These are phyloP conservation scores for Limnanthes douglasii DNA, from an alignment of 345 rosid species.

Conservation along the genomic window DNA sequence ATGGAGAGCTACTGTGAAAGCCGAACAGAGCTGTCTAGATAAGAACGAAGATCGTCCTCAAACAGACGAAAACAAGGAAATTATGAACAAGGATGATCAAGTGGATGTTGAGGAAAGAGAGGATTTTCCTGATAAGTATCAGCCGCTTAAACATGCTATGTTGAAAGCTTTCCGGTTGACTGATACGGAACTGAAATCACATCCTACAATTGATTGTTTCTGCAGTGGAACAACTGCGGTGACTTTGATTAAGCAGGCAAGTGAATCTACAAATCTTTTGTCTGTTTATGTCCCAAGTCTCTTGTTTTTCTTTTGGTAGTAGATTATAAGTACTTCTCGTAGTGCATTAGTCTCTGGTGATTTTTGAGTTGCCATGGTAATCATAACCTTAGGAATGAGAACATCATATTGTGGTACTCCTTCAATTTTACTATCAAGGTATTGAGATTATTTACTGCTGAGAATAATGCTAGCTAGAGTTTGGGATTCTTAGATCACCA, in stretches of 20 bases:
- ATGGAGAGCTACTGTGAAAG: conserved; percentile 26
- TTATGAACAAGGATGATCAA: conserved; percentile 49
- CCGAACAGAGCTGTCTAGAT: conserved; percentile 16
- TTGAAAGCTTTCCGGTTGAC: conserved; percentile 65
- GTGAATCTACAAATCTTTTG: not conserved
- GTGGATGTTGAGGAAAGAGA: conserved; percentile 36
- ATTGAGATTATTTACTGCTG: too few relatives aligned
- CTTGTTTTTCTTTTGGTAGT: not conserved
- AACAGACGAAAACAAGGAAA: conserved; percentile 19
- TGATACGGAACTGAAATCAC: conserved; percentile 76
- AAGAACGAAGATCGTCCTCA: conserved; percentile 13
- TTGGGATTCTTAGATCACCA: too few relatives aligned
- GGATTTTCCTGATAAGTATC: conserved; percentile 40
- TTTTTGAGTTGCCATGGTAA: too few relatives aligned
- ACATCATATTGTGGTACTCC: too few relatives aligned
- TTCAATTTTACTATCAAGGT: too few relatives aligned
- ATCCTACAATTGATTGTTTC: conserved; percentile 85
- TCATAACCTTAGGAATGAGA: too few relatives aligned
- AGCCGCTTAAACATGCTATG: conserved; percentile 51
- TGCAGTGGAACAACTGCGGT: conserved; percentile 98
- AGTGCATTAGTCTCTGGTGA: not conserved
- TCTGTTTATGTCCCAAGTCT: not conserved
- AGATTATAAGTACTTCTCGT: not conserved
- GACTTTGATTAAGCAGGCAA: conserved; percentile 78
- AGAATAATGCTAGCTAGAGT: too few relatives aligned